Percentiles rank a stretch among this genome's conserved stretches.
phyloP scores from a whole-genome alignment of 2,329 filamentous ascomycete species.

The Achaetomium macrosporum region DNA sequence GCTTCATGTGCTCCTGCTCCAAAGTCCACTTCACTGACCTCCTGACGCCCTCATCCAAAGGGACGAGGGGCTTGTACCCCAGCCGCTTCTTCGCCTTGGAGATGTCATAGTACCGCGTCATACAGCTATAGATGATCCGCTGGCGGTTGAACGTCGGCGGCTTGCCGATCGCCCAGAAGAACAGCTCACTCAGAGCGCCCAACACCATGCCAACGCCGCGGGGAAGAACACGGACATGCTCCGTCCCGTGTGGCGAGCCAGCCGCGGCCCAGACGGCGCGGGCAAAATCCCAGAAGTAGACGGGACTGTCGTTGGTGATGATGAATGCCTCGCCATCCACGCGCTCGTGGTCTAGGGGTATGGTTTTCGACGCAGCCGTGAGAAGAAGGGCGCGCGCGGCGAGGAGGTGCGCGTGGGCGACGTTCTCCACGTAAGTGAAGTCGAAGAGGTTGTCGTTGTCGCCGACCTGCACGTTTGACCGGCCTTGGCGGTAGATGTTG shows the following conservation, averaged over 20 bases:
- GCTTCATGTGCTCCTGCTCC: slow-evolving; percentile 40
- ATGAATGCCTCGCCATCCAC: slow-evolving; percentile 85
- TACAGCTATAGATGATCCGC: slow-evolving; percentile 61
- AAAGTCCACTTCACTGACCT: slow-evolving; percentile 50
- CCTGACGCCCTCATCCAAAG: slow-evolving; percentile 58
- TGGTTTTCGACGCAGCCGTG: slow-evolving; percentile 49
- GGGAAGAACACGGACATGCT: slow-evolving; percentile 50
- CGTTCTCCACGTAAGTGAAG: slow-evolving; percentile 60
- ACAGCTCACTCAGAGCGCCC: slow-evolving; percentile 49
- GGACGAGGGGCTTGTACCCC: slow-evolving; percentile 63
- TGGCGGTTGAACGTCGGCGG: slow-evolving; percentile 53
- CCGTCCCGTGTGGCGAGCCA: slow-evolving; percentile 46
- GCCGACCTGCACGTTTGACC: slow-evolving; percentile 76
- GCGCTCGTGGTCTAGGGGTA: slow-evolving; percentile 63
- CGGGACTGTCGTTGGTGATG: slow-evolving; percentile 80
- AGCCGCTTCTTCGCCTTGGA: slow-evolving; percentile 65
- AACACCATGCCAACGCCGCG: slow-evolving; percentile 46
- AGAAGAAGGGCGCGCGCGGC: slow-evolving; percentile 67
- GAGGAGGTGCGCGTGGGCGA: slow-evolving; percentile 73
- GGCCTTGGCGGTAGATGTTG: slow-evolving; percentile 60
- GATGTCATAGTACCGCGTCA: slow-evolving; percentile 75
- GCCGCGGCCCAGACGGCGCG: slow-evolving; percentile 67
- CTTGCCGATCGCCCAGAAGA: slow-evolving; percentile 44
- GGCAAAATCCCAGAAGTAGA: slow-evolving; percentile 89
- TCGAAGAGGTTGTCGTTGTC: slow-evolving; percentile 58